phyloP scores from a whole-genome alignment of 2,329 filamentous ascomycete genomes.

The Atkinsonella hypoxylon region DNA sequence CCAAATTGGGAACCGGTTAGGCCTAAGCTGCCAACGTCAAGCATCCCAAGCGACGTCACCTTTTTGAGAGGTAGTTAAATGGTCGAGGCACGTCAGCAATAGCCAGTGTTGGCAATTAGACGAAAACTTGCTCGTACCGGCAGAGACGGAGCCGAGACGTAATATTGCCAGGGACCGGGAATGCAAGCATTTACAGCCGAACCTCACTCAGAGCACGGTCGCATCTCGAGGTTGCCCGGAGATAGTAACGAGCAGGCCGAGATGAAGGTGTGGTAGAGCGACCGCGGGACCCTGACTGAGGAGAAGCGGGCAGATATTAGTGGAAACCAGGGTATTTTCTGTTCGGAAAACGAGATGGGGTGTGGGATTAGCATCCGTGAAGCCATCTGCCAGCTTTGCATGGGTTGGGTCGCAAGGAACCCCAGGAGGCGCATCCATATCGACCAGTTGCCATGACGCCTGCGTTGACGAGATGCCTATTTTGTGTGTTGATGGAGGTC shows the following conservation, averaged over 20 bases:
- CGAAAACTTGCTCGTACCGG: neutral
- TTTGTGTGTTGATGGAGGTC: neutral
- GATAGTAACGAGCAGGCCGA: neutral
- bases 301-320: no score
- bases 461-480: neutral
- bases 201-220: neutral
- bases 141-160: neutral
- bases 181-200: neutral
- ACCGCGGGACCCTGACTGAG: neutral
- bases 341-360: neutral
- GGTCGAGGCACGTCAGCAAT: no score
- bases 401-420: neutral
- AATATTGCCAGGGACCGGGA: neutral
- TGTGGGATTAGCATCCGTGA: neutral
- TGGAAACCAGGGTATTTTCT: no score
- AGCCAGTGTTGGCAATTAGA: no score
- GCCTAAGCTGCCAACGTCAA: neutral
- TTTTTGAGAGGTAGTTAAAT: no score
- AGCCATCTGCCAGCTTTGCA: neutral
- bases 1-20: slow-evolving; percentile 1
- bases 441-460: neutral
- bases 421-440: no score
- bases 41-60: neutral
- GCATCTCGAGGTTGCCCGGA: neutral
- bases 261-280: neutral